Evolutionary conservation across 2,329 filamentous ascomycete genomes (phyloP).

Genomic region (Leptographium lundbergii): DNA sequence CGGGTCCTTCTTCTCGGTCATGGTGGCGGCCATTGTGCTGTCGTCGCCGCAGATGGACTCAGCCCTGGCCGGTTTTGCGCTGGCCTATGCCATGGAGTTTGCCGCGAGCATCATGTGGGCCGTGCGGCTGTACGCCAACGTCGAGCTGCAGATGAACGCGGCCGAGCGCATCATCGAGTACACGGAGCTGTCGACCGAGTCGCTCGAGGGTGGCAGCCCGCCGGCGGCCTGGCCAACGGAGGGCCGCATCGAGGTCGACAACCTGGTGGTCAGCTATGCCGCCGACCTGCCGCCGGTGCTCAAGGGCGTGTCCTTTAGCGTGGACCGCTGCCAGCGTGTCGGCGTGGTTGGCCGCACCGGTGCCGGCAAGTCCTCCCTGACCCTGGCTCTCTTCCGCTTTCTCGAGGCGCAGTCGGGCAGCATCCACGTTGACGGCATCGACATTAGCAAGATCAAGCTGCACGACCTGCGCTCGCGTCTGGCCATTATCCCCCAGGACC

Average conservation of each 20-base stretch:
- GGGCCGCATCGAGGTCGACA: slow-evolving; percentile 58
- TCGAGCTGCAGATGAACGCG: slow-evolving; percentile 70
- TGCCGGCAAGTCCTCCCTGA: slow-evolving; percentile 65
- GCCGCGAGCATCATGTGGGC: slow-evolving; percentile 50
- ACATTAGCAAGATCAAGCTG: slow-evolving; percentile 60
- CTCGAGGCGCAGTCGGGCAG: slow-evolving; percentile 53
- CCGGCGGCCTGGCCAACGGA: slow-evolving; percentile 65
- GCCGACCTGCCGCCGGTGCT: slow-evolving; percentile 58
- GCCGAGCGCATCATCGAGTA: slow-evolving; percentile 69
- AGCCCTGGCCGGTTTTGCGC: slow-evolving; percentile 60
- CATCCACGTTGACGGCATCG: slow-evolving; percentile 59
- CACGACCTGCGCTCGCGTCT: slow-evolving; percentile 59
- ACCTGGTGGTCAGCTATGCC: slow-evolving; percentile 62
- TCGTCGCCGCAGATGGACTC: slow-evolving; percentile 49
- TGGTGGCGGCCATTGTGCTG: slow-evolving; percentile 53
- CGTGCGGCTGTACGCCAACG: slow-evolving; percentile 53
- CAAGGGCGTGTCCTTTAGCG: slow-evolving; percentile 53
- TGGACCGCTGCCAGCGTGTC: slow-evolving; percentile 55
- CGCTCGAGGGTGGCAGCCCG: slow-evolving; percentile 45
- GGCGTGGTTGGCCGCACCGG: slow-evolving; percentile 71
- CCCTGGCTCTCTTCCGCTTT: slow-evolving; percentile 66
- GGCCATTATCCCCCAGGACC: slow-evolving; percentile 71
- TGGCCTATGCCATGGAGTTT: slow-evolving; percentile 63
- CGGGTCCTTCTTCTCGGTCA: slow-evolving; percentile 54
- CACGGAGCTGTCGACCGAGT: slow-evolving; percentile 53